Base-by-base conservation (phyloP, 1,284 basidiomycete genomes). In the Irpex rosettiformis region DNA sequence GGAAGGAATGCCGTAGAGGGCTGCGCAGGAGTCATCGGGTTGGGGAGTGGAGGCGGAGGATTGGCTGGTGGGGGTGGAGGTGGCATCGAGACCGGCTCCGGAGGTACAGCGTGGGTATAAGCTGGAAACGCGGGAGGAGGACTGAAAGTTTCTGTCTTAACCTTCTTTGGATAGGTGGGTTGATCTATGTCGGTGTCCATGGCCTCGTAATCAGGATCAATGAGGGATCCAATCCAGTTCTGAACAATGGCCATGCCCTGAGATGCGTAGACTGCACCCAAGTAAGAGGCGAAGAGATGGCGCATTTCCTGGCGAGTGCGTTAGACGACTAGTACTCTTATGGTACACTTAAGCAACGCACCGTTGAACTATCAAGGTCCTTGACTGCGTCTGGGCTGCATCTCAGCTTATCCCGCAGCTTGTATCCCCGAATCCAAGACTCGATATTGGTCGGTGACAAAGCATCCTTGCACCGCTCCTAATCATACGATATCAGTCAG, bases 1-100 rank as follows among this genome's bases (percentile, higher is more conserved):
- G 86, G 85, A 24, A 89, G 71, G 68, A 87, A 88, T 11, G 85
- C 80, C 28, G 82, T 71, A 59, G 77, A 72, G 3, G 83, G 83
- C 64, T 82, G 81, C 37, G 82, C 82, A 25, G 83, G 83, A 18
- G 82, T 76, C 49, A 84, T 68, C 40, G 83, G 82, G 67, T 87
- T 87, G 22, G 74, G 70, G 27, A 69, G 62, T 18, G 68, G 66
- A 18, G 71, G 69, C 8, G 72, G 69, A 51, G 71, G 71, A 22
- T 72, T 62, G 8, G 66, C 61, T 8, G 69, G 68, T 16, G 72
- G 71, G 45, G 71, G 74, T n/a, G 49, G 61, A 24, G 57, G 49
- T 24, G 53, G 59, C 54, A 60, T 59, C 16, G 47, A 52, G 24
- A 37, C 29, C 52, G 59, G 55, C 55, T 56, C 49, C 54, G 64